Percentiles rank a stretch among this genome's conserved stretches.
phyloP scores from a whole-genome alignment of 2,329 filamentous ascomycete genomes.

The Exophiala oligosperma region DNA sequence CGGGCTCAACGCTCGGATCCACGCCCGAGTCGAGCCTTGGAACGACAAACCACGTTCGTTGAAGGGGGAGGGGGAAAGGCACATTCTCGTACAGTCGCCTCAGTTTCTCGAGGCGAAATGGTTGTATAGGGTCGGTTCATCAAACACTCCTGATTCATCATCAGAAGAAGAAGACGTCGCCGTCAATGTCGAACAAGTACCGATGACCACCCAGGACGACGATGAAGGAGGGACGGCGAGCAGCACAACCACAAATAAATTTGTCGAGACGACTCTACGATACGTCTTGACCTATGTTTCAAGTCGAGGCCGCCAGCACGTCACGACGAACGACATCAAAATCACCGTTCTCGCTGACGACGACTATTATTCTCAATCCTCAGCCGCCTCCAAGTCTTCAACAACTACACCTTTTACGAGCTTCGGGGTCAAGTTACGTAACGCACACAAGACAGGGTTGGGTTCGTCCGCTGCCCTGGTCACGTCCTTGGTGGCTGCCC shows the following conservation, averaged over 20 bases:
- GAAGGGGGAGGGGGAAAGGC: slow-evolving; percentile 6
- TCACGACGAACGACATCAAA: slow-evolving; percentile 62
- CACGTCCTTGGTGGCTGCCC: slow-evolving; percentile 76
- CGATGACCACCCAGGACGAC: slow-evolving; percentile 19
- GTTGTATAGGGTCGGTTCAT: slow-evolving; percentile 71
- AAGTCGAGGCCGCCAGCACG: slow-evolving; percentile 47
- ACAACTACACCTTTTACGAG: slow-evolving; percentile 60
- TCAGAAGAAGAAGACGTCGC: slow-evolving; percentile 64
- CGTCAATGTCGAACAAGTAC: slow-evolving; percentile 66
- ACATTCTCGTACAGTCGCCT: slow-evolving; percentile 81
- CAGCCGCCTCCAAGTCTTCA: slow-evolving; percentile 31
- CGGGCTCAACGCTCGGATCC: slow-evolving; percentile 64
- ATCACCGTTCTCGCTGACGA: slow-evolving; percentile 92
- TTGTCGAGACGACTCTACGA: slow-evolving; percentile 86
- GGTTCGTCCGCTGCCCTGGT: slow-evolving; percentile 94
- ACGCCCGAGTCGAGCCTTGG: slow-evolving; percentile 56
- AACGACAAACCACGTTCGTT: slow-evolving; percentile 24
- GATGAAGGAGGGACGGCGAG: slow-evolving; percentile 7
- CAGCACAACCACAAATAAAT: slow-evolving; percentile 68
- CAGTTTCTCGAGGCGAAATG: slow-evolving; percentile 87
- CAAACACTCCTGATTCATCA: slow-evolving; percentile 56
- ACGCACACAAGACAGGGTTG: slow-evolving; percentile 92
- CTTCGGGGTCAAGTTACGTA: slow-evolving; percentile 72
- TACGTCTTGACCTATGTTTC: slow-evolving; percentile 82
- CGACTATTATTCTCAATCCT: slow-evolving; percentile 86